Evolutionary conservation across 768 basidiomycete species (phyloP), one percentile per base, ranked within the genome.

Genomic region (Mycena venus): DNA sequence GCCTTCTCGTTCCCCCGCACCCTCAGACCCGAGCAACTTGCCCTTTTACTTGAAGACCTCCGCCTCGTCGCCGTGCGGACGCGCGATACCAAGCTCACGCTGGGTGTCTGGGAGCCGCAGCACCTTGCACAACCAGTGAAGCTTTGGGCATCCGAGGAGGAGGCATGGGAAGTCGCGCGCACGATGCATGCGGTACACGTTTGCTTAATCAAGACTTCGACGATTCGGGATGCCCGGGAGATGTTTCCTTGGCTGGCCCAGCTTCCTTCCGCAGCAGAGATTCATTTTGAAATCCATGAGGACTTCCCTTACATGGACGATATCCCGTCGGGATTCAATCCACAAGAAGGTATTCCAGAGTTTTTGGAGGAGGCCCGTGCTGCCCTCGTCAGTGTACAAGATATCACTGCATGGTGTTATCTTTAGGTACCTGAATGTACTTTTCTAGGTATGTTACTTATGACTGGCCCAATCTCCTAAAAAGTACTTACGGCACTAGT

Each of bases 211-310:
- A 42, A 25, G 60, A 61, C 60, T 61, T 44, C 60, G 60, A 40
- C 40, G 38, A 42, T 61, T 61, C 9, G 38, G 60, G 38, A 40
- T 61, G 60, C 60, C 60, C 60, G 60, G 60, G 38, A 61, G 60
- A 61, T 61, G 60, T 40, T 61, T 61, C 60, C 60, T 42, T 61
- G 60, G 60, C 60, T 61, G 60, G 60, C 40, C 40, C 60, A 61
- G 60, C 60, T 61, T 61, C 60, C 60, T 61, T 61, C 60, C 60
- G 60, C 60, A 42, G 60, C 60, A 42, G 60, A 61, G 60, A 61
- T 42, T 42, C 60, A 61, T 10, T 61, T 61, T 61, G 60, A 61
- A 61, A 44, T 61, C 60, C 3, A 27, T 27, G 60, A 44, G 40
- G 60, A 61, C 36, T 32, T 21, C 1, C 56, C 56, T 31, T 11